Evolutionary conservation across 2,329 filamentous ascomycete species (phyloP).

Genomic region (Myriosclerotinia scirpicola): DNA sequence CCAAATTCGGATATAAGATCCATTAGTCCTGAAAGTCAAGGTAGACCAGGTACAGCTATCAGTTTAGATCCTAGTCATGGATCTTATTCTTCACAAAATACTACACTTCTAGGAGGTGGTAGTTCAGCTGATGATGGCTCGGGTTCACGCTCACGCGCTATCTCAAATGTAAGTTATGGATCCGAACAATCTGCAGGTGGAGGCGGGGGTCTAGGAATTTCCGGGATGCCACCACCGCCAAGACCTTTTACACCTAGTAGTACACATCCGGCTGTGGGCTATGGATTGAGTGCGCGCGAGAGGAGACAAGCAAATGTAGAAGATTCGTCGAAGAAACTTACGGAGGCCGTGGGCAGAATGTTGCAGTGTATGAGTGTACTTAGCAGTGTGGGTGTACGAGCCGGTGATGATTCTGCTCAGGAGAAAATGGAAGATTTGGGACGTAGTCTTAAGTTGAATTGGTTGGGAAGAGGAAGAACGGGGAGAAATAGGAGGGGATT

Average conservation of each 20-base stretch:
- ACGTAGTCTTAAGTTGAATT: constrained; percentile 91
- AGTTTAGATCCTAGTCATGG: constrained; percentile 72
- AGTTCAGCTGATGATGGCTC: constrained; percentile 50
- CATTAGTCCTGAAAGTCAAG: constrained; percentile 51
- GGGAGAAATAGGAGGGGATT: constrained; percentile 88
- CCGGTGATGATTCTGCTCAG: constrained; percentile 65
- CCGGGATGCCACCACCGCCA: constrained; percentile 34
- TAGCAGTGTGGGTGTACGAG: constrained; percentile 60
- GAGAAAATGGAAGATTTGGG: constrained; percentile 80
- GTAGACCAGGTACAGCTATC: constrained; percentile 70
- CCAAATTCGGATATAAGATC: constrained; percentile 47
- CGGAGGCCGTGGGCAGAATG: constrained; percentile 93
- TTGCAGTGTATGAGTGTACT: constrained; percentile 94
- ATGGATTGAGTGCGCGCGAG: constrained; percentile 18
- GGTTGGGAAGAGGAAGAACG: constrained; percentile 86
- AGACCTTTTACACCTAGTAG: constrained; percentile 39
- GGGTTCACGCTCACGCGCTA: constrained; percentile 71
- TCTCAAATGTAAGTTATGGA: constrained; percentile 76
- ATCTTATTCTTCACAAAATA: constrained; percentile 77
- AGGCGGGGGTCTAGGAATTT: constrained; percentile 31
- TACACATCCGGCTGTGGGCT: constrained; percentile 30
- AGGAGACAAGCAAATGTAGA: constrained; percentile 51
- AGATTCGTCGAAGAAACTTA: constrained; percentile 72
- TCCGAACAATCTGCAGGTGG: constrained; percentile 39
- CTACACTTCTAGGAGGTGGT: constrained; percentile 66